phyloP scores from a whole-genome alignment of 306 rosid species.

The Rosa rugosa region DNA sequence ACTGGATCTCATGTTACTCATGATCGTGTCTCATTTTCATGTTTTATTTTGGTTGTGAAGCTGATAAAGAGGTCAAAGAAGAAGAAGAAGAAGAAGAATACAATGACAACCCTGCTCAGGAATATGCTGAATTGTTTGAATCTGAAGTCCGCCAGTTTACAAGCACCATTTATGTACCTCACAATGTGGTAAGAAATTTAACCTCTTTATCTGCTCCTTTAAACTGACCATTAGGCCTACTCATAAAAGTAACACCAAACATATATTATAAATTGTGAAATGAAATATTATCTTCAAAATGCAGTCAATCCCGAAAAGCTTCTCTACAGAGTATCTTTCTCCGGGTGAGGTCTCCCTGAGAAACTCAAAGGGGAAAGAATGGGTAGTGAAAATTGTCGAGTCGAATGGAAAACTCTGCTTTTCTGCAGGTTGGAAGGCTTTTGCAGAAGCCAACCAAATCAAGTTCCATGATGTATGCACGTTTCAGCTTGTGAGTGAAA shows the following conservation, averaged over 20 bases:
- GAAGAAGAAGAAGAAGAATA: background rate
- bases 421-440: slow-evolving; percentile 2
- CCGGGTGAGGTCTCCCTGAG: background rate
- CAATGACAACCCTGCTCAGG: background rate
- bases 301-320: background rate
- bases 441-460: background rate
- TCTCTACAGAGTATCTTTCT: background rate
- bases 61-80: background rate
- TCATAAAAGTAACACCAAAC: background rate
- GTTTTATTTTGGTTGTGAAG: background rate
- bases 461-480: background rate
- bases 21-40: too few species aligned
- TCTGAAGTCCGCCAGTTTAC: slow-evolving; percentile 14
- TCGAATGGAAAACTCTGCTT: background rate
- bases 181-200: background rate
- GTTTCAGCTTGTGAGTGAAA: background rate
- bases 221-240: background rate
- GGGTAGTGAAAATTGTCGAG: background rate
- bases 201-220: background rate
- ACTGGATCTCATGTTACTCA: background rate
- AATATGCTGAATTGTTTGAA: slow-evolving; percentile 6
- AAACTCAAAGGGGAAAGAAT: background rate
- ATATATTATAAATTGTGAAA: too few species aligned
- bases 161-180: background rate
- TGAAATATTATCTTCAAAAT: background rate